Conservation (phyloP, 2,329 filamentous ascomycete species). For the Blumeriella jaapii region DNA sequence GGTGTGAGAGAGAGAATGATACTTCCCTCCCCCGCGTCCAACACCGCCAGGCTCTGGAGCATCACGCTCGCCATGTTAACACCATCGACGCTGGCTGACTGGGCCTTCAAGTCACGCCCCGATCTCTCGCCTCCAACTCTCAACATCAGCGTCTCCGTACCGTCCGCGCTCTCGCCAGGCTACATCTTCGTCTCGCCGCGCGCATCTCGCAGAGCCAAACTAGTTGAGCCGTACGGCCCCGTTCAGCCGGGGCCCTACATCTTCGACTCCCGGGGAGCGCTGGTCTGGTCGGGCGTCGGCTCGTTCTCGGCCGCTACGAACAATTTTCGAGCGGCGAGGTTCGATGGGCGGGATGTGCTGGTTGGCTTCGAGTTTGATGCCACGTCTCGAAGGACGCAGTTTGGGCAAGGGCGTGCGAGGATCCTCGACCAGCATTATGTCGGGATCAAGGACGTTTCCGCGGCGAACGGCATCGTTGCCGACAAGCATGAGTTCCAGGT, state of each 20-base stretch:
- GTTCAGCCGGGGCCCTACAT: neutral
- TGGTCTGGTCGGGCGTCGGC: constrained; percentile 45
- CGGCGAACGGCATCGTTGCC: constrained; percentile 37
- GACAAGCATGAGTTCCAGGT: constrained; percentile 45
- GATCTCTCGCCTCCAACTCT: constrained; percentile 35
- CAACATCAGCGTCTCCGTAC: constrained; percentile 35
- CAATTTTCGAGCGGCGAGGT: constrained; percentile 39
- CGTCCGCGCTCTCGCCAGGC: constrained; percentile 30
- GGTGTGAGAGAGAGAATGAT: no score
- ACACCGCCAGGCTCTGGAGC: no score
- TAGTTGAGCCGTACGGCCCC: neutral
- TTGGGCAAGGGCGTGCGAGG: constrained; percentile 42
- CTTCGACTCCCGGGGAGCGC: constrained; percentile 30
- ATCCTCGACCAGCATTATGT: constrained; percentile 44
- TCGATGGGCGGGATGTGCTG: constrained; percentile 40
- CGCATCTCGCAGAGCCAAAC: neutral
- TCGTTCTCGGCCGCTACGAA: constrained; percentile 40
- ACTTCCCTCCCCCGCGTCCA: no score
- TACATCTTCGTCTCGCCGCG: constrained; percentile 32
- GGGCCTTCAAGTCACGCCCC: constrained; percentile 36
- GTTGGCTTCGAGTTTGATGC: constrained; percentile 42
- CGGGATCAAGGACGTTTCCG: constrained; percentile 38
- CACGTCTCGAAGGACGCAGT: constrained; percentile 27
- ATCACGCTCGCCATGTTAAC: neutral
- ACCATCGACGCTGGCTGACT: constrained; percentile 27